A percentile compares a stretch with the other conserved stretches of the same genome.
Evolutionary conservation across 768 basidiomycete species (phyloP).

Genomic region (Lentinula lateritia): DNA sequence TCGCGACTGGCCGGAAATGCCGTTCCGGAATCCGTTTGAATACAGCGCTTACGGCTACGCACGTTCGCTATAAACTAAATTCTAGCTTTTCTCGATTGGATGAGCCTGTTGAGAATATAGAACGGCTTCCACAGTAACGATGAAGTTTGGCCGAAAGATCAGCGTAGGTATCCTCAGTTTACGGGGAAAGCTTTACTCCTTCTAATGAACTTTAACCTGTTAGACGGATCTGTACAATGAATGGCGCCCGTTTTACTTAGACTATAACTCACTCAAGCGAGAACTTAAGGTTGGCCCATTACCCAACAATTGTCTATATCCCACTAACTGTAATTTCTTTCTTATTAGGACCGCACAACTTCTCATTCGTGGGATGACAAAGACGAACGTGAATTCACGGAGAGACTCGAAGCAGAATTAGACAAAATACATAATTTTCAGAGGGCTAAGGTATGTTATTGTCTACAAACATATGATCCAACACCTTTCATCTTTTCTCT

Average conservation of each 20-base stretch:
- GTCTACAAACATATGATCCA: neutral
- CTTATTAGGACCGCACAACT: slow-evolving; percentile 43
- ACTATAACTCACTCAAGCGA: slow-evolving; percentile 86
- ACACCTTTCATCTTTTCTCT: neutral
- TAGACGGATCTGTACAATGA: slow-evolving; percentile 84
- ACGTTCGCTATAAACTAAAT: neutral
- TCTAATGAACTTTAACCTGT: neutral
- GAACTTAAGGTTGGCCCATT: slow-evolving; percentile 61
- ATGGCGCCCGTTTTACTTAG: slow-evolving; percentile 88
- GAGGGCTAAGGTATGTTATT: slow-evolving; percentile 62
- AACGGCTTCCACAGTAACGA: slow-evolving; percentile 18
- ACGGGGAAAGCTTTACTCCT: slow-evolving; percentile 7
- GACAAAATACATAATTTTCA: slow-evolving; percentile 96
- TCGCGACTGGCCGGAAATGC: neutral
- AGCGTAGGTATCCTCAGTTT: slow-evolving; percentile 34
- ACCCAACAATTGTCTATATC: neutral
- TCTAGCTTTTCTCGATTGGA: neutral
- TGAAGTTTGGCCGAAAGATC: slow-evolving; percentile 85
- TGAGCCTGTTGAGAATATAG: neutral
- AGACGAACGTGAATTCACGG: slow-evolving; percentile 81
- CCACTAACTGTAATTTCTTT: neutral
- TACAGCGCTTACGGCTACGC: neutral
- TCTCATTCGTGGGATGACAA: slow-evolving; percentile 60
- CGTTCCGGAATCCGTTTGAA: neutral
- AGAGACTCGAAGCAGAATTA: slow-evolving; percentile 76